Evolutionary conservation across 2,329 filamentous ascomycete genomes (phyloP).

Genomic region (Diaporthe sp.): DNA sequence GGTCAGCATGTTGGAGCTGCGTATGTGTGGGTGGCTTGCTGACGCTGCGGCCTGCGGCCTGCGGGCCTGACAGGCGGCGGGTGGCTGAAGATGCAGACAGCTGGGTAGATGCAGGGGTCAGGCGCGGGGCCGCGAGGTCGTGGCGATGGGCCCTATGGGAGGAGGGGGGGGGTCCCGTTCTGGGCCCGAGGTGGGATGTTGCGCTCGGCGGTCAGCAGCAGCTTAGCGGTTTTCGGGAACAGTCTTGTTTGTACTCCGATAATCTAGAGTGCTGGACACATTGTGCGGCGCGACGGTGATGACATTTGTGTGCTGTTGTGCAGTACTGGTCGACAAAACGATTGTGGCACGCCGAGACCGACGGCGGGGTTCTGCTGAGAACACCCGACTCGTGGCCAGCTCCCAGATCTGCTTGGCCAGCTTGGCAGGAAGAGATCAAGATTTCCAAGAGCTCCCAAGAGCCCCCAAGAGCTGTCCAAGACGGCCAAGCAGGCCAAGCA

Average conservation of each 20-base stretch:
- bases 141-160: neutral
- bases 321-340: neutral
- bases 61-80: constrained; percentile 30
- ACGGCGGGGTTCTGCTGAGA: neutral
- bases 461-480: constrained; percentile 20
- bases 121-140: neutral
- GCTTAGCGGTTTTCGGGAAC: neutral
- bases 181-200: neutral
- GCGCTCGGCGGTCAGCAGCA: neutral
- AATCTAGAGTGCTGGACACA: neutral
- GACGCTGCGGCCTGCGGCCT: constrained; percentile 30
- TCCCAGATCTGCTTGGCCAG: constrained; percentile 16
- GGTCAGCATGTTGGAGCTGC: neutral
- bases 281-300: neutral
- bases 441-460: constrained; percentile 18
- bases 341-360: neutral
- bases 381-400: constrained; percentile 7
- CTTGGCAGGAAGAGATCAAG: constrained; percentile 5
- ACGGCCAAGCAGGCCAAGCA: constrained; percentile 30
- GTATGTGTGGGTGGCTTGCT: constrained; percentile 8
- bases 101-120: neutral
- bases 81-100: constrained; percentile 13
- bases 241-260: too few relatives aligned
- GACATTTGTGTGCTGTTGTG: neutral
- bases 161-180: neutral